Evolutionary conservation across 768 basidiomycete species (phyloP).

Genomic region (Cystofilobasidium ferigula): DNA sequence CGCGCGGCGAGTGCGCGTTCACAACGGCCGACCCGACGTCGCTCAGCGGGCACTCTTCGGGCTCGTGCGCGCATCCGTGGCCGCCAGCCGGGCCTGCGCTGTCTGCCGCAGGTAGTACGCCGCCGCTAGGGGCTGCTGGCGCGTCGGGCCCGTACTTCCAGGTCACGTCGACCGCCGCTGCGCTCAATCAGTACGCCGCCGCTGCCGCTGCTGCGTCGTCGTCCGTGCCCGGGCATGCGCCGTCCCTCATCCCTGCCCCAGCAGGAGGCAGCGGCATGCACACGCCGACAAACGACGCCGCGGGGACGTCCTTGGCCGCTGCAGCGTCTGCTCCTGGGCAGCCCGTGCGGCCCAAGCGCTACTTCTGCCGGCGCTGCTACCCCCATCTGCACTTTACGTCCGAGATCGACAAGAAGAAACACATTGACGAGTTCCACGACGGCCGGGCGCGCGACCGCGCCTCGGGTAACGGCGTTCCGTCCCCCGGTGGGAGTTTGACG

Average conservation of each 20-base stretch:
- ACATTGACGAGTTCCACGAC: conserved; percentile 3
- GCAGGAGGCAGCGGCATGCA: too few species aligned
- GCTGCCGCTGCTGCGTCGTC: background rate
- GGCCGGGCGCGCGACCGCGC: background rate
- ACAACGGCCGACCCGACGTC: conserved; percentile 2
- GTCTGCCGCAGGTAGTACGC: background rate
- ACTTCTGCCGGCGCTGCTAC: conserved; percentile 8
- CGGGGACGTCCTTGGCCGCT: background rate
- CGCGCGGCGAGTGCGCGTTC: background rate
- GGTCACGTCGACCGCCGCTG: background rate
- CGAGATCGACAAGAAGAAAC: background rate
- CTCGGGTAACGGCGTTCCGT: too few species aligned
- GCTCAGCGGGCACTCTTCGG: background rate
- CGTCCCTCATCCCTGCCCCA: background rate
- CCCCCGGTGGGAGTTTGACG: background rate
- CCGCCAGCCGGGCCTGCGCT: background rate
- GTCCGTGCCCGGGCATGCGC: background rate
- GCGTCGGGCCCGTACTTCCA: background rate
- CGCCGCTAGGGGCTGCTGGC: background rate
- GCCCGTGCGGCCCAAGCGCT: background rate
- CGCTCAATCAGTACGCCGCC: background rate
- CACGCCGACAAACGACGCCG: background rate
- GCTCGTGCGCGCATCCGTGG: background rate
- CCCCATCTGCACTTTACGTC: background rate
- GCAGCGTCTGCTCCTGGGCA: background rate